phyloP scores from a whole-genome alignment of 108 stramenopile species.

The Nitzschia sp. region DNA sequence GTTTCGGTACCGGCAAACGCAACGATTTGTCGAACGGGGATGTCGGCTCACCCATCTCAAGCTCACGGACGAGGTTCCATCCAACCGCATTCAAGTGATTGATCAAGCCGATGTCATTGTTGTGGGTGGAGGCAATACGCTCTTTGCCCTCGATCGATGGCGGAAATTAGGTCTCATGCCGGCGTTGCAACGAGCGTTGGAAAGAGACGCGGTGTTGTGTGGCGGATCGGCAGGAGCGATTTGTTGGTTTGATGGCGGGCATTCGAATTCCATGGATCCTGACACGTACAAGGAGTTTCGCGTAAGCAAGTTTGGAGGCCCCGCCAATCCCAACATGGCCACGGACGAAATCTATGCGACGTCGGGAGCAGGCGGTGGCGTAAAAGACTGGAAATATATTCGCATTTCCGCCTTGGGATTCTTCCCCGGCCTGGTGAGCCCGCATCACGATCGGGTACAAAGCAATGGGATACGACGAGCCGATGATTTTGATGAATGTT shows the following conservation, averaged over 20 bases:
- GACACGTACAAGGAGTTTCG: constrained; percentile 29
- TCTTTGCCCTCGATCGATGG: constrained; percentile 87
- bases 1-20: constrained; percentile 5
- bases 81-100: too few relatives aligned
- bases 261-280: constrained; percentile 64
- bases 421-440: constrained; percentile 61
- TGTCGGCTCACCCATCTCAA: constrained; percentile 32
- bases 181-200: constrained; percentile 39
- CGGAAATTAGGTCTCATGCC: constrained; percentile 44
- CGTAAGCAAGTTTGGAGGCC: too few relatives aligned
- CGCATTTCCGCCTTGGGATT: constrained; percentile 60
- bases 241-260: constrained; percentile 87
- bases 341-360: too few relatives aligned
- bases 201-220: constrained; percentile 15
- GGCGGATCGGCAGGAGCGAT: constrained; percentile 87
- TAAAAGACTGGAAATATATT: constrained; percentile 63
- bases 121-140: constrained; percentile 83
- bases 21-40: constrained; percentile 24
- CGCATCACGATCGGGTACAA: constrained; percentile 74
- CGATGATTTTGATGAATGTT: constrained; percentile 66
- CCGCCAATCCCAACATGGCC: too few relatives aligned
- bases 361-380: too few relatives aligned
- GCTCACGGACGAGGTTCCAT: constrained; percentile 29
- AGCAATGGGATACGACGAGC: constrained; percentile 67
- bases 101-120: constrained; percentile 60